Base-by-base conservation (phyloP, 352 stramenopile genomes). In the Phytophthora macrochlamydospora region DNA sequence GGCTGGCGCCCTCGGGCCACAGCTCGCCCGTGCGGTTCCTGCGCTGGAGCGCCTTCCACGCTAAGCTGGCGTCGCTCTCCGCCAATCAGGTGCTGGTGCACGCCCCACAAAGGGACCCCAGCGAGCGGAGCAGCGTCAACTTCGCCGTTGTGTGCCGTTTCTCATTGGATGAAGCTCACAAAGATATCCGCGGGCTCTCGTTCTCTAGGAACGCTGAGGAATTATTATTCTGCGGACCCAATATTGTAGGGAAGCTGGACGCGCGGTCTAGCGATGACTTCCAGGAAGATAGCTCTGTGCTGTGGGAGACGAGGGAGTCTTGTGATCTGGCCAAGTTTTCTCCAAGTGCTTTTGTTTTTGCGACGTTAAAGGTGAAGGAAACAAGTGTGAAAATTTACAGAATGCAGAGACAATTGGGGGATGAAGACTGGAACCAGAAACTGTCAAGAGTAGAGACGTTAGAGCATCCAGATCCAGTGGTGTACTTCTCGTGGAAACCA, bases 401-500 rank as follows among this genome's bases (percentile, higher is more conserved):
- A n/a, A 83, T 88, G 59, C 43, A 30, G n/a, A 60, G 68, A 59
- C 28, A 30, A 49, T 11, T 73, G 4, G 59, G 56, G 8, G 62
- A 68, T 8, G 1, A 44, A 24, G 67, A 76, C 28, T 18, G 60
- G 30, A 53, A 50, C 12, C 62, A 76, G 37, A 67, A 14, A 24
- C 52, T 74, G 51, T 18, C 63, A n/a, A 67, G 29, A 32, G 58
- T 82, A 13, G 71, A 94, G 42, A 51, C 49, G 13, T 65, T 95
- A 13, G 38, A 51, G 6, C 87, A 95, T 46, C 61, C 75, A 1
- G 78, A 92, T n/a, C 81, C 75, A 12, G 79, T 95, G 33, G 81
- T 87, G 29, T 93, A 91, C 59, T 85, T 88, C 53, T 89, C 85
- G 32, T 95, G 87, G 87, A 95, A 92, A 72, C 85, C 85, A 3